Conservation (phyloP, 768 basidiomycete genomes). For the Solioccasus polychromus region DNA sequence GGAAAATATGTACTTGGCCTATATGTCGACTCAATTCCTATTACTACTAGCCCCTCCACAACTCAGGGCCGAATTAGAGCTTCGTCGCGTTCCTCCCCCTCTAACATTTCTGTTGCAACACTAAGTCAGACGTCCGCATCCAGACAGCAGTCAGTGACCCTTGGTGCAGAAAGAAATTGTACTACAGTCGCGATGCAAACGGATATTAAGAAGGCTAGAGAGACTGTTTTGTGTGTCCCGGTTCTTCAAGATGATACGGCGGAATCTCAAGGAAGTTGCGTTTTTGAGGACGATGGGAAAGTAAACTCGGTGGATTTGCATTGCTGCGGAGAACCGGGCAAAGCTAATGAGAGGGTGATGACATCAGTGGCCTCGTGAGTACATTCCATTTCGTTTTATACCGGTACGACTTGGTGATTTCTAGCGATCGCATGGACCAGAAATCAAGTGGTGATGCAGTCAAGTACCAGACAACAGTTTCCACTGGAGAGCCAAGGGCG, state of each 20-base stretch:
- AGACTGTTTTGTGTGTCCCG: neutral
- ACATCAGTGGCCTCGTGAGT: constrained; percentile 1
- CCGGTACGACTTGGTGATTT: no score
- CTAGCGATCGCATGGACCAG: neutral
- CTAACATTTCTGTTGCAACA: no score
- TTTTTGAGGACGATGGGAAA: neutral
- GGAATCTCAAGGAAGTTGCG: neutral
- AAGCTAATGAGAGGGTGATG: neutral
- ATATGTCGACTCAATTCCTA: neutral
- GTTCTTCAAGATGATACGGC: neutral
- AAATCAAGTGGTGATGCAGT: neutral
- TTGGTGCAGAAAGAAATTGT: neutral
- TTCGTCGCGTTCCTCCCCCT: no score
- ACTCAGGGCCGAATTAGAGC: no score
- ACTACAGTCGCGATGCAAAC: neutral
- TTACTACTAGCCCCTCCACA: no score
- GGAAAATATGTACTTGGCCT: neutral
- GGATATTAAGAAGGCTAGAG: neutral
- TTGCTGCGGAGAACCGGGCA: no score
- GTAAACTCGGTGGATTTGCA: neutral
- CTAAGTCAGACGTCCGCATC: neutral
- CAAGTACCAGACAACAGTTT: neutral
- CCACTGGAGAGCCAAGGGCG: no score
- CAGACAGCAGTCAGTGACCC: neutral
- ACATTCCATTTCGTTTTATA: neutral